Evolutionary conservation across 768 basidiomycete species (phyloP).

Genomic region (Tulasnella sp.): DNA sequence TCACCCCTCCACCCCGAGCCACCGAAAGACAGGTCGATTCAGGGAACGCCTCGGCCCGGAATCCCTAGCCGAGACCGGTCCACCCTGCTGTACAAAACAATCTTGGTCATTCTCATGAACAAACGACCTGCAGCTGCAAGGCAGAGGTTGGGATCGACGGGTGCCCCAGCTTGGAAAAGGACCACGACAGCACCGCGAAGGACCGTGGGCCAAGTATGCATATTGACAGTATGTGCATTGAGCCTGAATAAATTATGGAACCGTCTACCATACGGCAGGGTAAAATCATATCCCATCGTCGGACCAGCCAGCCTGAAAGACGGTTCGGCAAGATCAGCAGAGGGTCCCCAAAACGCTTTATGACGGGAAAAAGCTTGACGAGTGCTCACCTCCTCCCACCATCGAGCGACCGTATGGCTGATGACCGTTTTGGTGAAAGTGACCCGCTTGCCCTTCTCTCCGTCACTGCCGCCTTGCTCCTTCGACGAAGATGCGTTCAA

Average conservation of each 20-base stretch:
- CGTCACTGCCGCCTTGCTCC: neutral
- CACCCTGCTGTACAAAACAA: too few relatives aligned
- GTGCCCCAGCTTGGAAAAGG: too few relatives aligned
- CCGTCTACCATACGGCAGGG: neutral
- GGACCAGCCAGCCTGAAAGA: neutral
- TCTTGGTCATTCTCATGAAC: too few relatives aligned
- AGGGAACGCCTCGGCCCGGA: too few relatives aligned
- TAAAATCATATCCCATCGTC: neutral
- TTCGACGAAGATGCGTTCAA: neutral
- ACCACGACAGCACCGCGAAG: neutral
- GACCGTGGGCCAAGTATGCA: neutral
- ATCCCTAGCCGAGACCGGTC: too few relatives aligned
- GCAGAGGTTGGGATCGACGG: too few relatives aligned
- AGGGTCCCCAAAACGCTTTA: neutral
- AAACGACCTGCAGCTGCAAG: too few relatives aligned
- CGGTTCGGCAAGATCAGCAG: neutral
- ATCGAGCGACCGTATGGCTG: neutral
- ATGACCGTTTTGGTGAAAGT: neutral
- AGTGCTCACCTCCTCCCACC: slow-evolving; percentile 4
- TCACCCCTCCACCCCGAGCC: too few relatives aligned
- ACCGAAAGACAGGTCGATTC: too few relatives aligned
- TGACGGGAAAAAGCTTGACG: neutral
- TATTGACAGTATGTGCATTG: neutral
- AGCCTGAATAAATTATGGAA: neutral
- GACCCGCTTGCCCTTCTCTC: neutral